These are phyloP conservation scores for Aspergillus funiculosus DNA, from an alignment of 495 filamentous ascomycete genomes.

Conservation along the genomic window DNA sequence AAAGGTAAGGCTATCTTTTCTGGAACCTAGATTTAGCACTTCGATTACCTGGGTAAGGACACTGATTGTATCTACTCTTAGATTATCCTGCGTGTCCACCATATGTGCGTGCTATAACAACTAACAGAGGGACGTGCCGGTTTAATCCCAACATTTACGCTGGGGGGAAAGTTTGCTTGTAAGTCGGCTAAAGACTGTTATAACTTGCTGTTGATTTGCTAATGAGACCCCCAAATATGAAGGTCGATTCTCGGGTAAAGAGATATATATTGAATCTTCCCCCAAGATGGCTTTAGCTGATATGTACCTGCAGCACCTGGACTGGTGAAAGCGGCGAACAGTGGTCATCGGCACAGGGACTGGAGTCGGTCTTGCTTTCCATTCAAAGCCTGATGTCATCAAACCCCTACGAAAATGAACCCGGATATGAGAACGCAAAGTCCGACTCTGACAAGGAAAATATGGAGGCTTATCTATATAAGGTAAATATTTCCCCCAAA, in stretches of 20 bases:
- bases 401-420: constrained; percentile 95
- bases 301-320: constrained; percentile 70
- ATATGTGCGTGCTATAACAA: constrained; percentile 67
- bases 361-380: constrained; percentile 90
- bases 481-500: constrained; percentile 46
- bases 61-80: constrained; percentile 24
- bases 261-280: background rate
- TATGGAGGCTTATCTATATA: constrained; percentile 75
- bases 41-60: background rate
- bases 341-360: constrained; percentile 92
- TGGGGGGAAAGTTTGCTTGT: constrained; percentile 88
- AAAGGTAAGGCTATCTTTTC: constrained; percentile 9
- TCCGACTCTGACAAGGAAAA: constrained; percentile 62
- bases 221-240: constrained; percentile 9
- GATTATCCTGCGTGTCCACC: constrained; percentile 88
- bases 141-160: constrained; percentile 98
- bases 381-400: constrained; percentile 93
- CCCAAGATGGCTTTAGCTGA: constrained; percentile 12
- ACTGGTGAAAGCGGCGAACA: constrained; percentile 80
- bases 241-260: constrained; percentile 88
- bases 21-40: background rate
- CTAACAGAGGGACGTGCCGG: constrained; percentile 76
- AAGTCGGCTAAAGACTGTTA: constrained; percentile 15
- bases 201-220: constrained; percentile 5
- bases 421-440: constrained; percentile 77